Evolutionary conservation across 2,329 filamentous ascomycete genomes (phyloP).

Genomic region (Fusarium pseudonygamai): DNA sequence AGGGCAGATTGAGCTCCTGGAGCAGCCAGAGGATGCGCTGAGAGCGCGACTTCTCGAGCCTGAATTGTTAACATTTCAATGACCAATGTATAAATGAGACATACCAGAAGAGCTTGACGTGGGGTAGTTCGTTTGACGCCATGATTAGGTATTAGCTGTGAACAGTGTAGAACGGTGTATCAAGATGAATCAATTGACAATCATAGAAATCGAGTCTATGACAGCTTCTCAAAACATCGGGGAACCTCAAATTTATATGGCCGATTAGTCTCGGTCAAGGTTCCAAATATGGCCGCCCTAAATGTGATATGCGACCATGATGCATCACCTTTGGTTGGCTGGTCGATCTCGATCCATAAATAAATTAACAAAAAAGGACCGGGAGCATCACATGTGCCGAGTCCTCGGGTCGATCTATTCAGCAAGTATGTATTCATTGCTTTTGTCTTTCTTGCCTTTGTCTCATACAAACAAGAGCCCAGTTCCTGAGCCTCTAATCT

Average conservation of each 20-base stretch:
- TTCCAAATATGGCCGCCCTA: slow-evolving; percentile 22
- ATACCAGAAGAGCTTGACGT: slow-evolving; percentile 73
- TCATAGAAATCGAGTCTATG: not conserved
- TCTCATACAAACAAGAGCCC: slow-evolving; percentile 21
- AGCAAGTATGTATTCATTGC: not conserved
- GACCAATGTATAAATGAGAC: slow-evolving; percentile 3
- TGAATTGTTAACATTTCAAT: slow-evolving; percentile 48
- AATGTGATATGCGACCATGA: slow-evolving; percentile 17
- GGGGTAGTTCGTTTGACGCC: slow-evolving; percentile 52
- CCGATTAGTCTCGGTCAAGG: slow-evolving; percentile 16
- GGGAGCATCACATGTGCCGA: slow-evolving; percentile 29
- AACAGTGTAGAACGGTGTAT: not conserved
- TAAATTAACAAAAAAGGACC: not conserved
- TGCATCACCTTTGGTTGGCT: slow-evolving; percentile 4
- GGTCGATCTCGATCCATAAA: slow-evolving; percentile 14
- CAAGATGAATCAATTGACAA: not conserved
- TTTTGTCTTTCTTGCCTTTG: not conserved
- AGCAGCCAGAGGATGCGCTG: slow-evolving; percentile 88
- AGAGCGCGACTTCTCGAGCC: slow-evolving; percentile 84
- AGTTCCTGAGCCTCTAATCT: slow-evolving; percentile 24
- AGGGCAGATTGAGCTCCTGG: slow-evolving; percentile 81
- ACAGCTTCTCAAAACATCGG: not conserved
- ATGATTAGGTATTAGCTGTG: slow-evolving; percentile 11
- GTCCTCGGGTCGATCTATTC: slow-evolving; percentile 7
- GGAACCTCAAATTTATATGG: slow-evolving; percentile 10